Evolutionary conservation across 2,329 filamentous ascomycete genomes (phyloP).

Genomic region (Aspergillus pseudoviridinutans): DNA sequence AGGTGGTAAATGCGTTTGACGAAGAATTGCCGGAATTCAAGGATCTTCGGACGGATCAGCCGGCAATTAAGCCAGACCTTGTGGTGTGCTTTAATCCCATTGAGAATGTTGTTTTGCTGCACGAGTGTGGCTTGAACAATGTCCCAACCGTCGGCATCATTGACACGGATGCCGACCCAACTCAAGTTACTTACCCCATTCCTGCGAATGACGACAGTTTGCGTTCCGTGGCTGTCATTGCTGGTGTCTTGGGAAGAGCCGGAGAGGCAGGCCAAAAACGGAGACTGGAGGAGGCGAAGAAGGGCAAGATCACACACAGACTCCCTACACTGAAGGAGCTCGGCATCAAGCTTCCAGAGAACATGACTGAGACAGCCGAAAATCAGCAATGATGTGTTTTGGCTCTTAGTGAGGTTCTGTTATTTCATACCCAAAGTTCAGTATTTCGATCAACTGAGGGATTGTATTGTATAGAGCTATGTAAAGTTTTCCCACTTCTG

Average conservation of each 20-base stretch:
- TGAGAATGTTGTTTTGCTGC: slow-evolving; percentile 85
- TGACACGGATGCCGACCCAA: slow-evolving; percentile 88
- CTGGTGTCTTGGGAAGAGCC: slow-evolving; percentile 78
- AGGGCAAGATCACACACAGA: slow-evolving; percentile 59
- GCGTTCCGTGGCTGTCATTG: slow-evolving; percentile 75
- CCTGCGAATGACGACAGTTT: slow-evolving; percentile 96
- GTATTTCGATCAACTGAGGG: background rate
- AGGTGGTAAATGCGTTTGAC: slow-evolving; percentile 76
- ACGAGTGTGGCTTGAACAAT: slow-evolving; percentile 82
- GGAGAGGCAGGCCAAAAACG: slow-evolving; percentile 71
- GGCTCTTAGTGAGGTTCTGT: background rate
- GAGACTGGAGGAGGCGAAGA: slow-evolving; percentile 59
- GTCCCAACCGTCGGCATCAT: slow-evolving; percentile 94
- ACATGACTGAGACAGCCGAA: background rate
- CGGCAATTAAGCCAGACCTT: slow-evolving; percentile 76
- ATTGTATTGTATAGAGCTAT: slow-evolving; percentile 35
- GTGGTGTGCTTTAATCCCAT: slow-evolving; percentile 89
- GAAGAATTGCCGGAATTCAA: slow-evolving; percentile 61
- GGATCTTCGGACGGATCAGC: slow-evolving; percentile 57
- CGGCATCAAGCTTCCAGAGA: background rate
- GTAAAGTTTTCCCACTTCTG: slow-evolving; percentile 17
- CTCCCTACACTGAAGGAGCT: slow-evolving; percentile 21
- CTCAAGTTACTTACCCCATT: slow-evolving; percentile 93
- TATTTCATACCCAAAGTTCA: background rate
- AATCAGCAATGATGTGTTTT: background rate